phyloP scores from a whole-genome alignment of 306 rosid genomes.

The Quercus robur region DNA sequence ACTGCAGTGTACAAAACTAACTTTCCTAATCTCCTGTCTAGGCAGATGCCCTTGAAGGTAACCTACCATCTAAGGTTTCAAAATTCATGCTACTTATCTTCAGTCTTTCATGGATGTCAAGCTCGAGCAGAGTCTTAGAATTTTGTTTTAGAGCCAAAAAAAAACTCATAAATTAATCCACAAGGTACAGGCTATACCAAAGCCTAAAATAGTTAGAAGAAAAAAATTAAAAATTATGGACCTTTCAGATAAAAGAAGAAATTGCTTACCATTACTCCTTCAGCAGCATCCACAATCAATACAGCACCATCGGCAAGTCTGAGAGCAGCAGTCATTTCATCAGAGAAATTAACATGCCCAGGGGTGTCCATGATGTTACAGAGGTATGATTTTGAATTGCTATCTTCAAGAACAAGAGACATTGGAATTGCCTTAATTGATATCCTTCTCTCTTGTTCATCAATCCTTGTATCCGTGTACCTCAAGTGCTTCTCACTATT shows the following conservation, averaged over 20 bases:
- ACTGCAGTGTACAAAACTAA: neutral
- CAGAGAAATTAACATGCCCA: constrained; percentile 96
- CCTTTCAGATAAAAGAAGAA: neutral
- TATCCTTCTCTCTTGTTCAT: constrained; percentile 90
- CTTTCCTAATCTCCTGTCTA: neutral
- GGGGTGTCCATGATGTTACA: constrained; percentile 93
- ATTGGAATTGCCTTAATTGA: constrained; percentile 92
- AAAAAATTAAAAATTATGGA: neutral
- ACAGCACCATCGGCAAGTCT: constrained; percentile 96
- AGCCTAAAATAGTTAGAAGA: neutral
- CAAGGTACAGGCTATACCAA: neutral
- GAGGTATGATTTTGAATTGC: constrained; percentile 76
- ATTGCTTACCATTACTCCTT: constrained; percentile 82
- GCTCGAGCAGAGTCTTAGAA: neutral
- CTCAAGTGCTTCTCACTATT: constrained; percentile 83
- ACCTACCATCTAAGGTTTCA: neutral
- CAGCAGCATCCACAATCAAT: constrained; percentile 92
- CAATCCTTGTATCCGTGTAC: constrained; percentile 88
- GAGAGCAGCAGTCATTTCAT: constrained; percentile 95
- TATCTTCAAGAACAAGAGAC: constrained; percentile 94
- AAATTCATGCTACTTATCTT: neutral
- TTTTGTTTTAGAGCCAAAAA: neutral
- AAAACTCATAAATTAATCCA: neutral
- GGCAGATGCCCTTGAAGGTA: neutral
- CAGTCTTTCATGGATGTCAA: neutral